Base-by-base conservation (phyloP, 202 grass and related monocot species). In the Bolboschoenoplectus hybrid region DNA sequence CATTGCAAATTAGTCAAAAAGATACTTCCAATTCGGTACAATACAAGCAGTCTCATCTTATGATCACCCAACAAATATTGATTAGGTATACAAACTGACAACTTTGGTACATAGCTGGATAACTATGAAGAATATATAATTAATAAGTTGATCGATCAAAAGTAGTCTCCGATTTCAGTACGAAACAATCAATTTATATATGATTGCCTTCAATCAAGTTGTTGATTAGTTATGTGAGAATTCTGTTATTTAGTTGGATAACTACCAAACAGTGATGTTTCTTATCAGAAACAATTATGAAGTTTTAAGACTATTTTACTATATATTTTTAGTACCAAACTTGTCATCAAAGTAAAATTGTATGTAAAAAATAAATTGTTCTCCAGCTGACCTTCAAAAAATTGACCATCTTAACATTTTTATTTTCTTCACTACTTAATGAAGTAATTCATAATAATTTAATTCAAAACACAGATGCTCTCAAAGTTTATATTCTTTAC, bases 1-100 rank as follows among this genome's bases (percentile, higher is more conserved):
- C 4, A 69, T 55, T 51, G 11, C 38, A 51, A 49, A 69, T 52
- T 40, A 60, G 61, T 81, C 36, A 81, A 45, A 53, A 60, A 63
- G 17, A 63, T 63, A 8, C 57, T 65, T 43, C 12, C 16, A 38
- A 52, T 83, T 70, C 4, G 38, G 41, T 83, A 63, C 45, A 83
- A 53, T 52, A 67, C 61, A 82, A 46, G 32, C 17, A 67, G 9
- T 61, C 12, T 78, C 74, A 46, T 83, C 32, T 41, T 66, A 82
- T 82, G 63, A 66, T 65, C 67, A 43, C 5, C 26, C 20, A 66
- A 67, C 41, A 67, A 46, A 50, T 67, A 49, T 13, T 66, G 2
- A 53, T 67, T 67, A 50, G 62, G 81, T 52, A 49, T 36, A 55
- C 55, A 53, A 67, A 68, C 57, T 82, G 61, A 38, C 40, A 67